Evolutionary conservation across 768 basidiomycete genomes (phyloP).

Genomic region (Boletus sp.): DNA sequence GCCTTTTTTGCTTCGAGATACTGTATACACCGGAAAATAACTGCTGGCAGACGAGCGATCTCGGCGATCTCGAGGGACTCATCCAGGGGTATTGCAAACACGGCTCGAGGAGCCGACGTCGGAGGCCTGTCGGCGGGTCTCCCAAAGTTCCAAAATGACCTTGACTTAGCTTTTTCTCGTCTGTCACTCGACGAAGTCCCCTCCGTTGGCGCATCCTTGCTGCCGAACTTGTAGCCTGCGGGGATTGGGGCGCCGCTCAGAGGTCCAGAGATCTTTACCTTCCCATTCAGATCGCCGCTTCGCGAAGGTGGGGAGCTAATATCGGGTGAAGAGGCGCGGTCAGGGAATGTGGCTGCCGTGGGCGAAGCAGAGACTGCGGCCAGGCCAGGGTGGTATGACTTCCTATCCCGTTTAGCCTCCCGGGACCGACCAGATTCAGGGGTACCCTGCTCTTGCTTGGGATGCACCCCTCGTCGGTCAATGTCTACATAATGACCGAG

Average conservation of each 20-base stretch:
- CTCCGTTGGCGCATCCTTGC: constrained; percentile 59
- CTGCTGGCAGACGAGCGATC: constrained; percentile 88
- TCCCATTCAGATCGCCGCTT: constrained; percentile 55
- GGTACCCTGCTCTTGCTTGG: constrained; percentile 44
- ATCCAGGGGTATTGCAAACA: constrained; percentile 86
- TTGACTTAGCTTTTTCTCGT: constrained; percentile 89
- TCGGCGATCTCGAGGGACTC: constrained; percentile 88
- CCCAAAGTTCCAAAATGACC: constrained; percentile 92
- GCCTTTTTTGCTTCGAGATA: constrained; percentile 94
- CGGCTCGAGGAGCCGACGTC: constrained; percentile 57
- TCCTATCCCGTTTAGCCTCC: constrained; percentile 52
- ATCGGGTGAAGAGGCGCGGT: constrained; percentile 46
- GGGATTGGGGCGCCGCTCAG: constrained; percentile 84
- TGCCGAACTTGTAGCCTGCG: constrained; percentile 86
- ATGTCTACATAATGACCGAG: constrained; percentile 78
- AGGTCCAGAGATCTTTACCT: constrained; percentile 88
- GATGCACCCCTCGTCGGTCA: constrained; percentile 33
- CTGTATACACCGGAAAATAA: constrained; percentile 93
- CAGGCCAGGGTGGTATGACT: constrained; percentile 64
- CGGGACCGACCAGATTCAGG: constrained; percentile 55
- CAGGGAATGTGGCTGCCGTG: constrained; percentile 32
- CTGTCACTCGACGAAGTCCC: constrained; percentile 55
- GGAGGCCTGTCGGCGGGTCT: constrained; percentile 48
- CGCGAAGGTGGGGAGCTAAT: constrained; percentile 46
- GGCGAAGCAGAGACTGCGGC: constrained; percentile 51